A percentile compares a stretch with the other conserved stretches of the same genome.
Conservation (phyloP, 352 stramenopile genomes). For the Globisporangium cederbergense region DNA sequence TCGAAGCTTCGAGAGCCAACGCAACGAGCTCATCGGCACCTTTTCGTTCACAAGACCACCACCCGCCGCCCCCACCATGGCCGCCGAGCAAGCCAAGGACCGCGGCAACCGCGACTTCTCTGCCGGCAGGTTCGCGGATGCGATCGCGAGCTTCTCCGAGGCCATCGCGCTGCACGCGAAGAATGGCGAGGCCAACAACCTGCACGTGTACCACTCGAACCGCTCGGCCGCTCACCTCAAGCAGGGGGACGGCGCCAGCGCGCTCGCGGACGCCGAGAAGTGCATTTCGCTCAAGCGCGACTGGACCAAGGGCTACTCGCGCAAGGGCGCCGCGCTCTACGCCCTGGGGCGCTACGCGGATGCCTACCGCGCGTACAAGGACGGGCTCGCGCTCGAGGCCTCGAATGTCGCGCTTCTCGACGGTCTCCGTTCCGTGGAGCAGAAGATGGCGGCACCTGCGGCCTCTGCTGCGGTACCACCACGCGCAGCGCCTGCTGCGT, state of each 20-base stretch:
- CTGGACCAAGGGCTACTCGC: conserved; percentile 88
- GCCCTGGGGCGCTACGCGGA: conserved; percentile 60
- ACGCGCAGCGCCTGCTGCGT: conserved; percentile 14
- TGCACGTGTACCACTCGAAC: conserved; percentile 81
- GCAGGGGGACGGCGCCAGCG: conserved; percentile 54
- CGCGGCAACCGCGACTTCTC: conserved; percentile 81
- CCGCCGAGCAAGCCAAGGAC: conserved; percentile 85
- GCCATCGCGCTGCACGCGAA: conserved; percentile 60
- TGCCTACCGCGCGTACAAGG: conserved; percentile 75
- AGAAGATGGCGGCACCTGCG: conserved; percentile 35
- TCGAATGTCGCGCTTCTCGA: conserved; percentile 69
- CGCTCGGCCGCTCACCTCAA: conserved; percentile 84
- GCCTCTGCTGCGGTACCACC: conserved; percentile 6
- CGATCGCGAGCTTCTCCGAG: conserved; percentile 71
- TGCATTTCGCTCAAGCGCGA: conserved; percentile 70
- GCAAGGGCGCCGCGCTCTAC: conserved; percentile 76
- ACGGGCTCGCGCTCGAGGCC: conserved; percentile 59
- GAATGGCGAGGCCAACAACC: conserved; percentile 28
- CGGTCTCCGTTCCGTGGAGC: conserved; percentile 57
- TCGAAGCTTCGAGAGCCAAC: conserved; percentile 16
- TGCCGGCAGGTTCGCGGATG: conserved; percentile 62
- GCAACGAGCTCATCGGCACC: not conserved
- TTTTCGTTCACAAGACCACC: not conserved
- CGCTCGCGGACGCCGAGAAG: conserved; percentile 76
- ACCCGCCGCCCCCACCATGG: conserved; percentile 31